Base-by-base conservation (phyloP, 148 eudicot genomes). In the Selenicereus undatus region DNA sequence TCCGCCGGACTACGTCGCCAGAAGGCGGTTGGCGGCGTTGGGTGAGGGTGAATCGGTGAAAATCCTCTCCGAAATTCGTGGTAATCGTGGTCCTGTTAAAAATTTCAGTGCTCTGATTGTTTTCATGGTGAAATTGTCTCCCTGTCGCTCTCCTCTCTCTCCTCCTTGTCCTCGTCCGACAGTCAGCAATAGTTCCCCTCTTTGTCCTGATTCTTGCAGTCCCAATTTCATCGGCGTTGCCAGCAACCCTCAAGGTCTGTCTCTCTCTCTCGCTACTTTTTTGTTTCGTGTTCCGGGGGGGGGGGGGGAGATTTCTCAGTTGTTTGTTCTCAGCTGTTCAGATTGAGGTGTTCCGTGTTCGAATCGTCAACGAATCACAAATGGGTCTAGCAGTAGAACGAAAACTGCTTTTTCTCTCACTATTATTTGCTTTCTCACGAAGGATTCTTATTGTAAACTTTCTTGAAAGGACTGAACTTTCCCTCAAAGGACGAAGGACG, bases 21-120 rank as follows among this genome's bases (percentile, higher is more conserved):
- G 86, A 32, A 43, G 35, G 10, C 3, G 11, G 60, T 84, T 90
- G 0, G 80, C 80, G 0, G 24, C 74, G n/a, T 73, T 88, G 18
- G 90, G 86, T 9, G 89, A 88, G 64, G 42, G 70, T 43, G 82
- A 80, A 1, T 79, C 93, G 21, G 1, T 88, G 0, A 81, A 50
- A 0, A 65, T 88, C 1, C 87, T 90, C 3, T 35, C 7, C 0
- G 71, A 10, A 0, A 79, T 90, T 3, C 42, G 77, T 0, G 35
- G 71, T 3, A 58, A 30, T 32, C 1, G 72, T 0, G 24, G 0
- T 0, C 30, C 20, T 0, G 62, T 27, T 5, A 14, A n/a, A n/a
- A 81, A 62, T 52, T 84, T 87, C 6, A 76, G 83, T 1, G 90
- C 84, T 1, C 81, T 56, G 36, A 81, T 90, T 29, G 13, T 73